These are phyloP conservation scores for Fusarium pseudograminearum DNA, from an alignment of 2,329 filamentous ascomycete genomes.

Conservation along the genomic window DNA sequence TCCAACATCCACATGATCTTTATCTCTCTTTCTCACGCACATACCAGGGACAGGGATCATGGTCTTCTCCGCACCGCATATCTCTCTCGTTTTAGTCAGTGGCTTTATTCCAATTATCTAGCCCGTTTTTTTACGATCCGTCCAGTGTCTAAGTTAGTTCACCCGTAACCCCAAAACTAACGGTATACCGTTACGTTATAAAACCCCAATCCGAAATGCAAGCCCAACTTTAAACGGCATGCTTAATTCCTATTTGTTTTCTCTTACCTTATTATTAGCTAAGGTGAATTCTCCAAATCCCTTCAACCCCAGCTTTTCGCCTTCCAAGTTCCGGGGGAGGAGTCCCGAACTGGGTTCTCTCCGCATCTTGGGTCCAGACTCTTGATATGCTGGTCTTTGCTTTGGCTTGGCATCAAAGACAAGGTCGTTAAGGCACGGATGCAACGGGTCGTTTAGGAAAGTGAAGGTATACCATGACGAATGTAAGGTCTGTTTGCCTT, in stretches of 20 bases:
- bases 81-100: conserved; percentile 23
- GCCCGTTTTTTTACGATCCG: neutral
- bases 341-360: conserved; percentile 8
- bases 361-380: conserved; percentile 18
- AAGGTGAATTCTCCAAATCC: conserved; percentile 31
- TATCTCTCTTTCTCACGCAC: conserved; percentile 25
- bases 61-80: conserved; percentile 21
- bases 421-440: neutral
- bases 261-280: conserved; percentile 44
- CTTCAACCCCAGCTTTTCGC: conserved; percentile 10
- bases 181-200: conserved; percentile 8
- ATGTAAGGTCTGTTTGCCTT: neutral
- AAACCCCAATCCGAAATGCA: conserved; percentile 9
- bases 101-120: conserved; percentile 8
- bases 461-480: neutral
- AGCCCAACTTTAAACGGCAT: conserved; percentile 19
- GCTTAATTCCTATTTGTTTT: conserved; percentile 25
- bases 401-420: conserved; percentile 14
- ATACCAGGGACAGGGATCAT: conserved; percentile 14
- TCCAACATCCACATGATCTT: conserved; percentile 35
- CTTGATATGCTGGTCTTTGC: conserved; percentile 1
- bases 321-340: neutral
- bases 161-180: conserved; percentile 2
- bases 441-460: conserved; percentile 3
- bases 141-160: neutral